Evolutionary conservation across 2,329 filamentous ascomycete genomes (phyloP).

Genomic region (Pseudogymnoascus sp.): DNA sequence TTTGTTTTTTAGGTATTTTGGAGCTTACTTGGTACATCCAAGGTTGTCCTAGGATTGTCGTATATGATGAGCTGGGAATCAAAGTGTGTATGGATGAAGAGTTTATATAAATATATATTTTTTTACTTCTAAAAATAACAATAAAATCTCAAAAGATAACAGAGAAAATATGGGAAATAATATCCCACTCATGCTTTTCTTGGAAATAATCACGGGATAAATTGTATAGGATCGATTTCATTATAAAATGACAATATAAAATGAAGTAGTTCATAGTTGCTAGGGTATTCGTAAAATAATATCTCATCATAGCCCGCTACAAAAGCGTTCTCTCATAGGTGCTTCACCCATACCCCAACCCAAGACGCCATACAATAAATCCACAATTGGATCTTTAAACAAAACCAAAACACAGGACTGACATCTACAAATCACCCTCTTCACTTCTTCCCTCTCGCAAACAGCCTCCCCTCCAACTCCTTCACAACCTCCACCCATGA

Average conservation of each 20-base stretch:
- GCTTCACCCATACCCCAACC: not conserved
- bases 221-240: not conserved
- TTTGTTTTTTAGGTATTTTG: too few relatives aligned
- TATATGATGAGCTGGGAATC: too few relatives aligned
- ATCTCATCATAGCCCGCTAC: not conserved
- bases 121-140: too few relatives aligned
- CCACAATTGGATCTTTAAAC: not conserved
- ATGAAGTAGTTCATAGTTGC: not conserved
- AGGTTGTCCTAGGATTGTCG: too few relatives aligned
- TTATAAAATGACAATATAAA: not conserved
- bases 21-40: too few relatives aligned
- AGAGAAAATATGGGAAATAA: not conserved
- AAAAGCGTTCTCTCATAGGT: conserved; percentile 4
- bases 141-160: not conserved
- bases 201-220: not conserved
- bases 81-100: too few relatives aligned
- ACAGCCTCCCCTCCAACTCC: conserved; percentile 48
- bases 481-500: conserved; percentile 49
- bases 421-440: not conserved
- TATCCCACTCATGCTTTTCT: not conserved
- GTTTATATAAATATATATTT: not conserved
- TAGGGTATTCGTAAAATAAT: conserved; percentile 5
- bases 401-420: not conserved
- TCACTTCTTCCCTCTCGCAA: conserved; percentile 49
- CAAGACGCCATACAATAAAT: not conserved